phyloP scores from a whole-genome alignment of 805 yeast genomes.

The Kazachstania kunashirensis region DNA sequence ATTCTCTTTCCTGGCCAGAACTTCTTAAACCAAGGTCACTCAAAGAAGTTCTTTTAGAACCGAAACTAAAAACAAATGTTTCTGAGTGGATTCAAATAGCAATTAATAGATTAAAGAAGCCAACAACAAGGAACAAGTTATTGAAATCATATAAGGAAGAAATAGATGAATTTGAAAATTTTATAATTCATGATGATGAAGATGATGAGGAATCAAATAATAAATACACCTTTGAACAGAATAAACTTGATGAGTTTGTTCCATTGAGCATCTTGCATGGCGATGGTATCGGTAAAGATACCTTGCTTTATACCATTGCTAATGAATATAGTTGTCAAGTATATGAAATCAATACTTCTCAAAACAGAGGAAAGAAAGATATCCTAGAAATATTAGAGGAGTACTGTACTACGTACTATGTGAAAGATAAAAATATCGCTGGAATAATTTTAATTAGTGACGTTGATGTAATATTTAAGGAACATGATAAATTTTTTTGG shows the following conservation, averaged over 20 bases:
- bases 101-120: slow-evolving; percentile 27
- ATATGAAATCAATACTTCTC: slow-evolving; percentile 73
- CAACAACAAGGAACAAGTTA: slow-evolving; percentile 29
- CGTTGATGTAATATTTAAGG: slow-evolving; percentile 68
- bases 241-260: slow-evolving; percentile 32
- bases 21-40: slow-evolving; percentile 25
- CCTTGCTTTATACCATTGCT: slow-evolving; percentile 59
- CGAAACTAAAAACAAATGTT: slow-evolving; percentile 13
- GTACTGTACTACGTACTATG: slow-evolving; percentile 73
- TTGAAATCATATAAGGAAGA: slow-evolving; percentile 16
- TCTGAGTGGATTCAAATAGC: slow-evolving; percentile 28
- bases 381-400: slow-evolving; percentile 59
- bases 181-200: slow-evolving; percentile 28
- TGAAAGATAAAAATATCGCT: slow-evolving; percentile 41
- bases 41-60: slow-evolving; percentile 26
- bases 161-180: slow-evolving; percentile 26
- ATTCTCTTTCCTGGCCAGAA: slow-evolving; percentile 21
- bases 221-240: slow-evolving; percentile 4
- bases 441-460: slow-evolving; percentile 78
- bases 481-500: slow-evolving; percentile 78
- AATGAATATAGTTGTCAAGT: slow-evolving; percentile 57
- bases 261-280: slow-evolving; percentile 66
- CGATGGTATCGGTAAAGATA: slow-evolving; percentile 68
- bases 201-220: slow-evolving; percentile 2
- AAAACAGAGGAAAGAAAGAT: slow-evolving; percentile 62